A percentile compares a stretch with the other conserved stretches of the same genome.
These are phyloP conservation scores for Saposhnikovia divaricata DNA, from an alignment of 129 eudicot species.

Conservation along the genomic window DNA sequence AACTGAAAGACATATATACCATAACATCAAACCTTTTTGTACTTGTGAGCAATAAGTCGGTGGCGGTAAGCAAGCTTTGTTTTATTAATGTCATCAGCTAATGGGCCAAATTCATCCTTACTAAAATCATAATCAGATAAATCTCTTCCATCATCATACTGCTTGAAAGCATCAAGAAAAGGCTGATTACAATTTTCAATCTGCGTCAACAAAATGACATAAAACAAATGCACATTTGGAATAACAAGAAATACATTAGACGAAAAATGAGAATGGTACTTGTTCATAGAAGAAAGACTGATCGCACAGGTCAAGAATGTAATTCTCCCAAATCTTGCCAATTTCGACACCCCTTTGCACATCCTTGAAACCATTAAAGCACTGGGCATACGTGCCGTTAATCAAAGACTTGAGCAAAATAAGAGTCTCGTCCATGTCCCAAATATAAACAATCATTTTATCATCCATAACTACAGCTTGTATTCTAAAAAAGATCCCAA, in stretches of 20 bases:
- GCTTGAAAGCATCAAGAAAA: slow-evolving; percentile 45
- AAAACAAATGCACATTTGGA: background rate
- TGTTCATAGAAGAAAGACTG: slow-evolving; percentile 82
- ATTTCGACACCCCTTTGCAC: slow-evolving; percentile 61
- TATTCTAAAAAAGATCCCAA: no score
- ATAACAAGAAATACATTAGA: no score
- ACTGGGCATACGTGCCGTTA: slow-evolving; percentile 65
- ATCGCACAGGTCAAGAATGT: slow-evolving; percentile 76
- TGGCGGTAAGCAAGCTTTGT: slow-evolving; percentile 78
- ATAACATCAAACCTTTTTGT: slow-evolving; percentile 51
- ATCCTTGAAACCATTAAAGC: slow-evolving; percentile 66
- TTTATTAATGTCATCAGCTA: slow-evolving; percentile 48
- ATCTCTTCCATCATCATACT: slow-evolving; percentile 75
- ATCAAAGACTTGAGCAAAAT: slow-evolving; percentile 82
- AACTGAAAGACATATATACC: background rate
- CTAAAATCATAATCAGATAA: slow-evolving; percentile 71
- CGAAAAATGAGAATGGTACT: slow-evolving; percentile 23
- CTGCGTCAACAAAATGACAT: slow-evolving; percentile 26
- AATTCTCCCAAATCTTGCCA: slow-evolving; percentile 84
- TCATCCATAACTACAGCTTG: slow-evolving; percentile 24
- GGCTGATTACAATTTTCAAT: slow-evolving; percentile 80
- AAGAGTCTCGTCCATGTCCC: slow-evolving; percentile 99
- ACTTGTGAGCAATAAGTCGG: slow-evolving; percentile 60
- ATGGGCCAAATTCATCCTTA: slow-evolving; percentile 54
- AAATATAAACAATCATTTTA: slow-evolving; percentile 62